Evolutionary conservation across 2,329 filamentous ascomycete genomes (phyloP), one percentile per base, ranked within the genome.

Genomic region (Diaporthe sp.): DNA sequence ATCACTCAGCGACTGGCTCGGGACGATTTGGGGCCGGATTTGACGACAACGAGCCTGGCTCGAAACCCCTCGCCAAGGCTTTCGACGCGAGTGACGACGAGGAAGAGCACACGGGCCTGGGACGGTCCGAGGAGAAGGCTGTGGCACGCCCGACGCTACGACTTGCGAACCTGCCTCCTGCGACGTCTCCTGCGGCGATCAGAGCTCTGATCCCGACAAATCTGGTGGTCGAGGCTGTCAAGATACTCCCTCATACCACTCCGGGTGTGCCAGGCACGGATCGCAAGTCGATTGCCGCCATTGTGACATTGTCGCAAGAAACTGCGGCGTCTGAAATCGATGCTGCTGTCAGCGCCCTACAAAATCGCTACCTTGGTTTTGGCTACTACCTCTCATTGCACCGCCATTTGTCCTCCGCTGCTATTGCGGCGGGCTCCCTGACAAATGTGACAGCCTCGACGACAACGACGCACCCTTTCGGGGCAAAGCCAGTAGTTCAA

Each of bases 241-340:
- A 93, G 80, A 91, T 97, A 42, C 84, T 94, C 39, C 90, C 92
- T 4, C 84, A 89, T 0, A 81, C 85, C 17, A 88, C 88, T 3
- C 85, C 90, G 2, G 86, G 84, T 51, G 84, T 85, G 8, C 88
- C 86, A 4, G 84, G 85, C 17, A 89, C 87, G 3, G 94, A 96
- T 79, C 90, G 93, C 75, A 95, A 92, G 81, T 93, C 93, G 2
- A 89, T 91, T 47, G 90, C 94, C 22, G 95, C 95, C 6, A 95
- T 98, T 79, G 93, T 97, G 61, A 95, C 94, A 0, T 85, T 98
- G 42, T 92, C 94, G 1, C 92, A 94, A 75, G 94, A 97, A 78
- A 97, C 95, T 0, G 91, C 95, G 0, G 94, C 93, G 0, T 94
- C 92, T 34, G 94, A 97, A 74, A 96, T 98, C 72, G 95, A 98